Conservation (phyloP, 805 yeast genomes). For the Schizosaccharomyces osmophilus region DNA sequence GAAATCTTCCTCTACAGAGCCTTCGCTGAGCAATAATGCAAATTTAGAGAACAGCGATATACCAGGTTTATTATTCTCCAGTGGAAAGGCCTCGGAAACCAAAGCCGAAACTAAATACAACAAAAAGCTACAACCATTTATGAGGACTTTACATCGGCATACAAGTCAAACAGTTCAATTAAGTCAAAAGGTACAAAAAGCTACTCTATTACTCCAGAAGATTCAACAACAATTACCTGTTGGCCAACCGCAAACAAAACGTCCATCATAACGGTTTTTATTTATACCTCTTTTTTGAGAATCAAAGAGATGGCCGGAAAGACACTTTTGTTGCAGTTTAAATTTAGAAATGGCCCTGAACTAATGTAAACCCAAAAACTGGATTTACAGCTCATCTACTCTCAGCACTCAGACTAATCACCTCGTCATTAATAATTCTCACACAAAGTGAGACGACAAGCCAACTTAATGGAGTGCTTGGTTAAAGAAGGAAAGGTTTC, state of each 20-base stretch:
- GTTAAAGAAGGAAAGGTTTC: background rate
- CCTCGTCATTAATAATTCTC: background rate
- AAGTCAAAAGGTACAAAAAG: background rate
- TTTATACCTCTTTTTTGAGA: background rate
- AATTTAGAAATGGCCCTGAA: background rate
- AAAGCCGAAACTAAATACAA: background rate
- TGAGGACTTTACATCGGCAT: background rate
- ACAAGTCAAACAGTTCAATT: background rate
- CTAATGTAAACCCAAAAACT: background rate
- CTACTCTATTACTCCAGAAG: background rate
- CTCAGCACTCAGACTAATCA: conserved; percentile 1
- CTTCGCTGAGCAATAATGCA: no score
- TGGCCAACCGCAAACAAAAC: background rate
- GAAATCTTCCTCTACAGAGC: no score
- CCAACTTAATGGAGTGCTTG: conserved; percentile 1
- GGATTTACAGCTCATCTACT: background rate
- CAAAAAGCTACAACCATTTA: background rate
- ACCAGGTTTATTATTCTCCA: no score
- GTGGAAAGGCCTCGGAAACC: background rate
- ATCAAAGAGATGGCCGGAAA: background rate
- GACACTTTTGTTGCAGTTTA: background rate
- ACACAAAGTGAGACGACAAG: background rate
- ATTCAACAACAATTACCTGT: background rate
- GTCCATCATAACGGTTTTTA: background rate
- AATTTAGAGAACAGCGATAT: no score